Conservation (phyloP, 345 rosid species). For the Populus davidiana region DNA sequence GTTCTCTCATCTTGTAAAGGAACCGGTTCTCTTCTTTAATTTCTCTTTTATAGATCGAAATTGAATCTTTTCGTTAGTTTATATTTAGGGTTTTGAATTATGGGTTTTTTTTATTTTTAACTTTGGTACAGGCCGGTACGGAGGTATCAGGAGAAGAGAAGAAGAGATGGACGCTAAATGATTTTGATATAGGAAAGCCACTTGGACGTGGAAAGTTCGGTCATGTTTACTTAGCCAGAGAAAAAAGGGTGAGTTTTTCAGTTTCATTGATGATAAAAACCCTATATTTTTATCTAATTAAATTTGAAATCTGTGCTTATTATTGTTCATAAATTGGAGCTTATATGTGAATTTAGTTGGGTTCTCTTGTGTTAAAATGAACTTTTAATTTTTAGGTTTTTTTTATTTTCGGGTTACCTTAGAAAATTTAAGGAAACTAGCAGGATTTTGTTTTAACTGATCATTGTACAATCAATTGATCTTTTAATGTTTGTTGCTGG, state of each 20-base stretch:
- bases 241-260: constrained; percentile 58
- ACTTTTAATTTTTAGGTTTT: background rate
- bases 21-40: background rate
- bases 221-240: constrained; percentile 90
- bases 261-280: background rate
- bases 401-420: background rate
- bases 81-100: background rate
- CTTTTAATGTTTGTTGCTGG: background rate
- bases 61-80: too few species aligned
- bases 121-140: constrained; percentile 45
- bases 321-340: background rate
- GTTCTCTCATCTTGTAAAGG: background rate
- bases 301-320: background rate
- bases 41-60: background rate
- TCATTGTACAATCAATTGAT: background rate
- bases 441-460: background rate
- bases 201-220: constrained; percentile 96
- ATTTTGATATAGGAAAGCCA: constrained; percentile 92
- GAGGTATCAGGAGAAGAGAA: constrained; percentile 52
- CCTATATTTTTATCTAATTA: background rate
- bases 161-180: constrained; percentile 73
- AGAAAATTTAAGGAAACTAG: background rate
- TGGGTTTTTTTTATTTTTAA: constrained; percentile 2
- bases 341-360: background rate
- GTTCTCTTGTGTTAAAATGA: background rate